These are phyloP conservation scores for Juncus inflexus DNA, from an alignment of 176 grass and related monocot genomes.

Conservation along the genomic window DNA sequence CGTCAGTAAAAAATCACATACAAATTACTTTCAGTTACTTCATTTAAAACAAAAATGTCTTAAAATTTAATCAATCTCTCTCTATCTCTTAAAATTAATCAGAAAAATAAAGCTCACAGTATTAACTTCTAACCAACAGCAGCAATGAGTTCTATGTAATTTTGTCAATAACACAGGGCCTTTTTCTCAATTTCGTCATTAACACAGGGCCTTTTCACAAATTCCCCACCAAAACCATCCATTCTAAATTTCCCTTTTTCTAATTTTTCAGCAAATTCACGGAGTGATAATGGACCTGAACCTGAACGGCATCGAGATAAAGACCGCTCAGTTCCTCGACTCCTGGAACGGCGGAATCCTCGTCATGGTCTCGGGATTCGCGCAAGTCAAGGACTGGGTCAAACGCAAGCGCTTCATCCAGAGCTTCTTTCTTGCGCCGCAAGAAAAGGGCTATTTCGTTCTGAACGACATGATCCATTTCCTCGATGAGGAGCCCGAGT, in stretches of 20 bases:
- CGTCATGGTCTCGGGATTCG: constrained; percentile 79
- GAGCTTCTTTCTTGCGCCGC: constrained; percentile 89
- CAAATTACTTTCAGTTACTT: too few relatives aligned
- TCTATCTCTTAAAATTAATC: too few relatives aligned
- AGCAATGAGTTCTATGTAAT: too few relatives aligned
- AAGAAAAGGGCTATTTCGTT: constrained; percentile 97
- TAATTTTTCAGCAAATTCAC: constrained; percentile 71
- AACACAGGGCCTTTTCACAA: neutral
- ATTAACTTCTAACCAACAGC: too few relatives aligned
- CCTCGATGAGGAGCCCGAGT: constrained; percentile 73
- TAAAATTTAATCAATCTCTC: too few relatives aligned
- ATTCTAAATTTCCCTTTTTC: neutral
- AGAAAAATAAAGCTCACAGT: too few relatives aligned
- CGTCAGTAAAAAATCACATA: too few relatives aligned
- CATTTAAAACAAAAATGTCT: too few relatives aligned
- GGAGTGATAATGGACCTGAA: constrained; percentile 71
- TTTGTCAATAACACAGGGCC: neutral
- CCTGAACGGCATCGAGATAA: constrained; percentile 88
- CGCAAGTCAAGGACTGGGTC: constrained; percentile 66
- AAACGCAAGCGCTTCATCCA: constrained; percentile 79
- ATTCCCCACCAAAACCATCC: neutral
- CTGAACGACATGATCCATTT: constrained; percentile 95
- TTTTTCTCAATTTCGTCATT: neutral
- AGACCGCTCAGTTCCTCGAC: constrained; percentile 68
- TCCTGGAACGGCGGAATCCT: constrained; percentile 86